phyloP scores from a whole-genome alignment of 108 stramenopile species.

The Pinguiococcus pyrenoidosus region DNA sequence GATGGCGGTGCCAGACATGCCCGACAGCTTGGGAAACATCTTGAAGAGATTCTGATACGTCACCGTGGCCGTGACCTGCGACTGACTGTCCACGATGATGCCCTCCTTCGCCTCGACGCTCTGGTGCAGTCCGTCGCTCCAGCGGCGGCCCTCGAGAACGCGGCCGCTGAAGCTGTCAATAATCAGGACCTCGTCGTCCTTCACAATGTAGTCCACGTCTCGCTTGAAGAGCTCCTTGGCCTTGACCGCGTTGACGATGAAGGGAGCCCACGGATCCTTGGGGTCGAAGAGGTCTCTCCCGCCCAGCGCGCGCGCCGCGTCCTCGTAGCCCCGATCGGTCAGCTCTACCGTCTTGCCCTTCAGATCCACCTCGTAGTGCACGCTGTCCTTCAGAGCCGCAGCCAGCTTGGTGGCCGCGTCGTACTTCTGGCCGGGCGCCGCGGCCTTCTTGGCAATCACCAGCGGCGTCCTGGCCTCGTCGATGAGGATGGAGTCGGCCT shows the following conservation, averaged over 20 bases:
- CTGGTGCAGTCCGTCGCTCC: slow-evolving; percentile 88
- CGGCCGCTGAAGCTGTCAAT: slow-evolving; percentile 88
- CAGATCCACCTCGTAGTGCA: slow-evolving; percentile 78
- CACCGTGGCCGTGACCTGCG: slow-evolving; percentile 79
- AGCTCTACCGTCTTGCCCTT: slow-evolving; percentile 73
- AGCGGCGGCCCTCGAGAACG: slow-evolving; percentile 82
- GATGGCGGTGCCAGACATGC: slow-evolving; percentile 89
- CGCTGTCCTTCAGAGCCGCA: slow-evolving; percentile 54
- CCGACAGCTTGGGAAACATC: slow-evolving; percentile 69
- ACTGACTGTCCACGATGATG: slow-evolving; percentile 58
- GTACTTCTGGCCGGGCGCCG: slow-evolving; percentile 54
- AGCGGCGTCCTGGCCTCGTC: slow-evolving; percentile 84
- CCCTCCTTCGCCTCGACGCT: slow-evolving; percentile 89
- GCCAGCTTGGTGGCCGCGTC: slow-evolving; percentile 56
- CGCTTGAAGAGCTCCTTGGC: slow-evolving; percentile 81
- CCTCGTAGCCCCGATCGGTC: slow-evolving; percentile 73
- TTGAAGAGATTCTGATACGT: slow-evolving; percentile 88
- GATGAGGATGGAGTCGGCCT: slow-evolving; percentile 89
- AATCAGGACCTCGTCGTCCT: slow-evolving; percentile 52
- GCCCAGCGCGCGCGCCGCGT: slow-evolving; percentile 65
- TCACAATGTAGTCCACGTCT: slow-evolving; percentile 70
- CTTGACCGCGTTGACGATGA: slow-evolving; percentile 69
- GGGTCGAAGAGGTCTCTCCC: slow-evolving; percentile 63
- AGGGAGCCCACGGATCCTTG: slow-evolving; percentile 69
- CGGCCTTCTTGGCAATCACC: slow-evolving; percentile 79